Conservation (phyloP, 345 rosid genomes). For the Microthlaspi erraticum region DNA sequence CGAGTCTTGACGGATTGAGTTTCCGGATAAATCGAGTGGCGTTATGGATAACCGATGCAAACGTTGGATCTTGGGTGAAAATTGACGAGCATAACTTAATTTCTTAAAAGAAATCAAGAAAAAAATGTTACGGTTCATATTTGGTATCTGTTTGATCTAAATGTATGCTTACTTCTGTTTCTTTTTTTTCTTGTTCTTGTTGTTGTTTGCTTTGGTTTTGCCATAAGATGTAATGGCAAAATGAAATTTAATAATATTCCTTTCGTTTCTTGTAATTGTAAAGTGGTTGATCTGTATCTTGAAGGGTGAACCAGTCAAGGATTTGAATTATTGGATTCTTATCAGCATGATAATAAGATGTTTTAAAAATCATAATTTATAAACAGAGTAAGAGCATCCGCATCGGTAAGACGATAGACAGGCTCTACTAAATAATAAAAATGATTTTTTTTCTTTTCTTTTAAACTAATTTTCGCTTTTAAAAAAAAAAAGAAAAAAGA, state of each 20-base stretch:
- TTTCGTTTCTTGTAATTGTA: constrained; percentile 1
- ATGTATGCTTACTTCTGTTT: constrained; percentile 1
- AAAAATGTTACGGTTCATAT: not conserved
- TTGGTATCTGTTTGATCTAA: constrained; percentile 1
- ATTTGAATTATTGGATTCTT: constrained; percentile 16
- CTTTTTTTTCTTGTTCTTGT: not conserved
- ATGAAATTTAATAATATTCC: constrained; percentile 5
- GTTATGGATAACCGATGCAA: constrained; percentile 63
- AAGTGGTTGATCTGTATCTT: constrained; percentile 23
- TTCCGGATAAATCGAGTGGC: constrained; percentile 63
- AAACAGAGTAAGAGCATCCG: not conserved
- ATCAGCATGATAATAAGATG: constrained; percentile 11
- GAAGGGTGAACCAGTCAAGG: constrained; percentile 13
- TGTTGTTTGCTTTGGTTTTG: not conserved
- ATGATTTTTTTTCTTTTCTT: too few species aligned
- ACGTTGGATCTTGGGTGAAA: constrained; percentile 77
- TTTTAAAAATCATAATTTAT: not conserved
- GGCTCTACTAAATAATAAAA: too few species aligned
- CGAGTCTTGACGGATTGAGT: constrained; percentile 51
- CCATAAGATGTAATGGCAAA: constrained; percentile 5
- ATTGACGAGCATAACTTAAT: constrained; percentile 56
- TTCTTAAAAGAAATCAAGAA: constrained; percentile 20
- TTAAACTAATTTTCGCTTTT: too few species aligned
- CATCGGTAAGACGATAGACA: too few species aligned
- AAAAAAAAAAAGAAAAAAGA: too few species aligned